Base-by-base conservation (phyloP, 768 basidiomycete species). In the Auricularia cornea region DNA sequence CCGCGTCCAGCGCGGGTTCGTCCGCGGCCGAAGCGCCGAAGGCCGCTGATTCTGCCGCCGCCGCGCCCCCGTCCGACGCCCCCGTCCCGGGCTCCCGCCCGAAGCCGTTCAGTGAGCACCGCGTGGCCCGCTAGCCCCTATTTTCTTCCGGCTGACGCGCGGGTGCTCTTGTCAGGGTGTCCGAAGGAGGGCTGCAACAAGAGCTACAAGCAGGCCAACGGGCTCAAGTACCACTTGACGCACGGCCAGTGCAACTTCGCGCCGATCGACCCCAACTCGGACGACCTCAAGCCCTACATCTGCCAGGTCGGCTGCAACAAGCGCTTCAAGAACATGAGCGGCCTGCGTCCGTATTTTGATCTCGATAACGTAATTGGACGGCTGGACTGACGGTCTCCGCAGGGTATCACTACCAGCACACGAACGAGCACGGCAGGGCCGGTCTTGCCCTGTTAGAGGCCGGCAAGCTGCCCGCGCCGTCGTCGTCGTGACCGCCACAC, bases 271-370 rank as follows among this genome's bases (percentile, higher is more conserved):
- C 79, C 94, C 26, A 90, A 78, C 51, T 54, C 75, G 5, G 77
- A 77, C 64, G 70, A 68, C 78, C 70, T 77, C 35, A 74, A 91
- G 41, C 94, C 94, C 3, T 98, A 90, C 71, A 90, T 91, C 0
- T 98, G 94, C 68, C 88, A 91, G 5, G 89, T 95, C 4, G 90
- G 90, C 23, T 92, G 90, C 69, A 81, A 83, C 72, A 83, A 95
- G 71, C 75, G 95, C 71, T 98, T 98, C 79, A 94, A 98, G 83
- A 98, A 99, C 72, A 96, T 98, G 94, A 98, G 98, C 74, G 96
- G 96, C 0, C 77, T 98, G 66, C 77, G 91, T 77, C 63, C 63
- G 75, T 60, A 31, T 38, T n/a, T 61, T 61, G 16, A 44, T 63
- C 12, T 32, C 35, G 3, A 16, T 44, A 31, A 38, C 35, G 35